Conservation (phyloP, 192 early-diverging fungal species). For the Backusella circina region DNA sequence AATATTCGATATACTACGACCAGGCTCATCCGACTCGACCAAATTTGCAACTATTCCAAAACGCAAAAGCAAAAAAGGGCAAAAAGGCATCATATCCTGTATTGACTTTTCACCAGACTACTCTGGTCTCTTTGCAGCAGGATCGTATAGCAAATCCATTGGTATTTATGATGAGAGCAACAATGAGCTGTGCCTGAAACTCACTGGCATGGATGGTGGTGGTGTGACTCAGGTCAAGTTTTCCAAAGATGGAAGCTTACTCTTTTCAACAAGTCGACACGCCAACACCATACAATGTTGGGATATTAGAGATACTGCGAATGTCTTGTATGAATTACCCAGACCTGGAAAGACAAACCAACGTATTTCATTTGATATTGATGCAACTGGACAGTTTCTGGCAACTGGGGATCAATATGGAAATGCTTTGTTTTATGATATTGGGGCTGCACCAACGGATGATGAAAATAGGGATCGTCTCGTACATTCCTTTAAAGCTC, state of each 20-base stretch:
- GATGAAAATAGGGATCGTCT: conserved; percentile 8
- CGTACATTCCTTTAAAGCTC: not conserved
- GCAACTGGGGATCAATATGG: conserved; percentile 60
- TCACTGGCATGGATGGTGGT: conserved; percentile 48
- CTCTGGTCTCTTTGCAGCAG: conserved; percentile 65
- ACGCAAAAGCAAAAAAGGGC: conserved; percentile 64
- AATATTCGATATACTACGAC: conserved; percentile 65
- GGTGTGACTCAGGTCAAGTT: conserved; percentile 61
- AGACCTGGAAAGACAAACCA: conserved; percentile 66
- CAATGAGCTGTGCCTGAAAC: conserved; percentile 49
- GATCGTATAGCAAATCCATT: conserved; percentile 66
- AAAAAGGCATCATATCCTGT: conserved; percentile 76
- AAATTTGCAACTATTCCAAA: conserved; percentile 53
- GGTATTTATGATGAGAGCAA: conserved; percentile 59
- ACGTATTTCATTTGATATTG: conserved; percentile 69
- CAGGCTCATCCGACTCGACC: conserved; percentile 47
- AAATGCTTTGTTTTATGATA: conserved; percentile 36
- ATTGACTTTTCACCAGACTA: conserved; percentile 65
- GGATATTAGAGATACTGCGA: conserved; percentile 76
- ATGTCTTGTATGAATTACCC: conserved; percentile 47
- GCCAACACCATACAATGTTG: conserved; percentile 62
- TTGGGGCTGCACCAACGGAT: conserved; percentile 5
- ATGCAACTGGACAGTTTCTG: conserved; percentile 53
- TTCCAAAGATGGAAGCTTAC: conserved; percentile 56
- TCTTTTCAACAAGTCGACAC: conserved; percentile 69